phyloP scores from a whole-genome alignment of 228 moss, liverwort and hornwort species.

The Sphagnum magellanicum region DNA sequence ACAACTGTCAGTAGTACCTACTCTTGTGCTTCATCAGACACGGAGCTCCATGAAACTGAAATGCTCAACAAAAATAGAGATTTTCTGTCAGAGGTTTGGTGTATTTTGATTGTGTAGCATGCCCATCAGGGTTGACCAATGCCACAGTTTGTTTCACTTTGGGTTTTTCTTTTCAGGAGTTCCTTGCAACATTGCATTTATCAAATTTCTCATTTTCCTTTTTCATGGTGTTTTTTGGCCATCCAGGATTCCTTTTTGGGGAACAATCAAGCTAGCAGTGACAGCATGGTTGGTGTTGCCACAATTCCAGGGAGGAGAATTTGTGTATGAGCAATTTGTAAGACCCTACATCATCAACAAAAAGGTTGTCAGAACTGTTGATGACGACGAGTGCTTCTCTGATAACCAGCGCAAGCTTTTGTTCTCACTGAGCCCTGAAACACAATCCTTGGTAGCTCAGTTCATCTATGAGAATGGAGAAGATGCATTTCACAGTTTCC shows the following conservation, averaged over 20 bases:
- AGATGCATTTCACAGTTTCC: constrained; percentile 22
- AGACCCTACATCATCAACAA: constrained; percentile 21
- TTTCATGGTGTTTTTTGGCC: background rate
- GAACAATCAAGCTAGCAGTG: constrained; percentile 22
- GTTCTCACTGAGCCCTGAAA: constrained; percentile 27
- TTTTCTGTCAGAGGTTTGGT: background rate
- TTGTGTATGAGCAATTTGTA: constrained; percentile 21
- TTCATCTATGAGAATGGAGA: constrained; percentile 35
- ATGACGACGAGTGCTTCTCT: constrained; percentile 8
- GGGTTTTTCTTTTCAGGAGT: background rate
- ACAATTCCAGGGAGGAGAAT: constrained; percentile 39
- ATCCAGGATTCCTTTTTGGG: constrained; percentile 41
- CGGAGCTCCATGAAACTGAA: background rate
- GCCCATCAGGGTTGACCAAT: background rate
- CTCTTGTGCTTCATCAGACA: too few relatives aligned
- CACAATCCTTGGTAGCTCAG: constrained; percentile 19
- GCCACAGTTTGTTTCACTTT: background rate
- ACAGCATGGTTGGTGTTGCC: constrained; percentile 40
- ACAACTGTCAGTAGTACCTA: too few relatives aligned
- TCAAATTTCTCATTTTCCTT: background rate
- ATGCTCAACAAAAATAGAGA: background rate
- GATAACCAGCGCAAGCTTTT: constrained; percentile 22
- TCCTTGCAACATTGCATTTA: background rate
- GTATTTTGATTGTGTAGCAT: background rate
- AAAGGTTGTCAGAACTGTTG: background rate